These are phyloP conservation scores for Arxiozyma slooffiae DNA, from an alignment of 1,139 yeast species.

Conservation along the genomic window DNA sequence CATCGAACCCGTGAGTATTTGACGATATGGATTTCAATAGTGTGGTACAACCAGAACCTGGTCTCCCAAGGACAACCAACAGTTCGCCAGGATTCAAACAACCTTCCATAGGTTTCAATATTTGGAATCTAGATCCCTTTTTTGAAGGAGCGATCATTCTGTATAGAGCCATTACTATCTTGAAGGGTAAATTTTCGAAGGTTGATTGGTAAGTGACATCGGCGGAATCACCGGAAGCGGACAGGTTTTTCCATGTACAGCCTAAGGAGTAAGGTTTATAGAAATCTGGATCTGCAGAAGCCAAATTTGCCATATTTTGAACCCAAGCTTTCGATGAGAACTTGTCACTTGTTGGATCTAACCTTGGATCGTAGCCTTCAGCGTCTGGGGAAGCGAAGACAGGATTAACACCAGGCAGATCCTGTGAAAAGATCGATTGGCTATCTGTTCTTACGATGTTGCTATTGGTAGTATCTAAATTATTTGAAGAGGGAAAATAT, in stretches of 20 bases:
- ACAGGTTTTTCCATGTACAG: slow-evolving; percentile 53
- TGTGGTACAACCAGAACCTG: slow-evolving; percentile 82
- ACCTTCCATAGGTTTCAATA: slow-evolving; percentile 60
- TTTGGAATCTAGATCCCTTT: slow-evolving; percentile 37
- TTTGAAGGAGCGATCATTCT: slow-evolving; percentile 18
- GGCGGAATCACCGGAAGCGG: slow-evolving; percentile 67
- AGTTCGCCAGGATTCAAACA: slow-evolving; percentile 60
- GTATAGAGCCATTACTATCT: slow-evolving; percentile 12
- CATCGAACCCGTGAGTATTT: slow-evolving; percentile 61
- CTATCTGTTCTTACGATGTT: not conserved
- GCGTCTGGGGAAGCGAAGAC: slow-evolving; percentile 11
- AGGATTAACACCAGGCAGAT: slow-evolving; percentile 15
- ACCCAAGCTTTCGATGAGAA: slow-evolving; percentile 67
- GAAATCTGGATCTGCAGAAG: slow-evolving; percentile 50
- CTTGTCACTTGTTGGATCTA: slow-evolving; percentile 47
- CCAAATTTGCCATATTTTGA: slow-evolving; percentile 50
- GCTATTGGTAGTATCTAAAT: not conserved
- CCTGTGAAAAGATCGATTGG: slow-evolving; percentile 5
- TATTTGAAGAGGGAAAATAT: not conserved
- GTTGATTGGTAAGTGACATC: slow-evolving; percentile 77
- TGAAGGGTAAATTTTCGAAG: slow-evolving; percentile 42
- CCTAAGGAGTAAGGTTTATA: slow-evolving; percentile 60
- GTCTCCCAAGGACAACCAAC: slow-evolving; percentile 70
- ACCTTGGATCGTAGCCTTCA: slow-evolving; percentile 34
- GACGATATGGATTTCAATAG: slow-evolving; percentile 60